Evolutionary conservation across 805 yeast genomes (phyloP).

Genomic region (Hermanozyma aechmeae): DNA sequence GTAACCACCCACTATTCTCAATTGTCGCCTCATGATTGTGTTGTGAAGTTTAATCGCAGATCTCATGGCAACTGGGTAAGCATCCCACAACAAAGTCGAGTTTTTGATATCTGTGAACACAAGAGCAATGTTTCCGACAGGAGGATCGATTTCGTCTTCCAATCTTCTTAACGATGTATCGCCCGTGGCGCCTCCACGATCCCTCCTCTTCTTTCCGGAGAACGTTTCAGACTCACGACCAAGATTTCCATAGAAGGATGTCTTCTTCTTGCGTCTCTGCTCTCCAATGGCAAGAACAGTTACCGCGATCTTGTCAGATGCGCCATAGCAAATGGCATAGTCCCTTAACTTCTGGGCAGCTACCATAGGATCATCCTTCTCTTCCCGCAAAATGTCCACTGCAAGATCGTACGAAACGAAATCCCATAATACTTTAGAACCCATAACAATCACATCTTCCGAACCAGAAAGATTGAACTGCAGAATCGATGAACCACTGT

Average conservation of each 20-base stretch:
- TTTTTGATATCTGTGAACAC: constrained; percentile 96
- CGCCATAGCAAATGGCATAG: constrained; percentile 89
- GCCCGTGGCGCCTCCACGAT: constrained; percentile 36
- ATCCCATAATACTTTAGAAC: constrained; percentile 81
- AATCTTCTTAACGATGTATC: constrained; percentile 76
- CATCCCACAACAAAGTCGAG: constrained; percentile 90
- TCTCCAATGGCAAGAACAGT: constrained; percentile 68
- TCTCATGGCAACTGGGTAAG: constrained; percentile 88
- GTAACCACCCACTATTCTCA: constrained; percentile 91
- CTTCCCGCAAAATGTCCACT: constrained; percentile 81
- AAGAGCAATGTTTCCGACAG: constrained; percentile 88
- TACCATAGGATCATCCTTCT: constrained; percentile 70
- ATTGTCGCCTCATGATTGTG: constrained; percentile 85
- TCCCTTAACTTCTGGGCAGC: constrained; percentile 94
- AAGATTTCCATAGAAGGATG: constrained; percentile 27
- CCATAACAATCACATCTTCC: constrained; percentile 82
- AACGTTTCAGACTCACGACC: constrained; percentile 27
- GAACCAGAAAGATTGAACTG: constrained; percentile 49
- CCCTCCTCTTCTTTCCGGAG: constrained; percentile 32
- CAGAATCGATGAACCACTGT: constrained; percentile 76
- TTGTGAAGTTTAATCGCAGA: constrained; percentile 94
- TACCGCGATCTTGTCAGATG: constrained; percentile 68
- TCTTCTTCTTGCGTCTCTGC: constrained; percentile 23
- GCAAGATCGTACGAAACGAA: constrained; percentile 74
- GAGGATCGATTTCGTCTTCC: constrained; percentile 89